Evolutionary conservation across 2,329 filamentous ascomycete species (phyloP), one percentile per base, ranked within the genome.

Genomic region (Verticillium zaregamsianum): DNA sequence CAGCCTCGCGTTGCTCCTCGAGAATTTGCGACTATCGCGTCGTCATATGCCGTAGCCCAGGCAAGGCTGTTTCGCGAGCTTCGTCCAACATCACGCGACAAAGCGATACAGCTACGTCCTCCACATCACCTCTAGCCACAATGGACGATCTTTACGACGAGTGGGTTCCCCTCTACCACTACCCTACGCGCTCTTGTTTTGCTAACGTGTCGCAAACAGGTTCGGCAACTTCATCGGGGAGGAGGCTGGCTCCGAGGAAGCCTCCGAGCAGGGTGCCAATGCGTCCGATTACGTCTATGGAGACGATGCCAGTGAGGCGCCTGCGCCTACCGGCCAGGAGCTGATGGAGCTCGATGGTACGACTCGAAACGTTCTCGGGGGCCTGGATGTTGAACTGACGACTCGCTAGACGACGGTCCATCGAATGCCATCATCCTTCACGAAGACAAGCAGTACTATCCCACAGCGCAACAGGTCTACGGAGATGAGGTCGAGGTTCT

Each of bases 361-460:
- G 80, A 68, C 35, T 4, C 33, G n/a, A 32, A 11, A 45, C 17
- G 23, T 2, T 31, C 17, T 7, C 11, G 1, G 3, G 57, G 12
- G 15, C 37, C n/a, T 11, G 12, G 5, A 37, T 52, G n/a, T 35
- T 31, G 11, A n/a, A 28, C 9, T 57, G n/a, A 23, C 54, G 15
- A 7, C 54, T n/a, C 25, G 8, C 45, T 59, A 67, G 66, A 66
- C 12, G 87, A 92, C 74, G 93, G 91, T 15, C 91, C 94, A 3
- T 97, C 93, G 5, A 99, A 98, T 75, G 94, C 95, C 59, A 93
- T 99, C n/a, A 86, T 99, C 62, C 85, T 99, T 55, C 95, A 99
- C 78, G 95, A 99, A 82, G 95, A 99, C 79, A 99, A 99, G 77
- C 95, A 98, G 74, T 99, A 99, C 77, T 99, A 99, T 73, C 95